Evolutionary conservation across 2,329 filamentous ascomycete genomes (phyloP).

Genomic region (Dendryphion nanum): DNA sequence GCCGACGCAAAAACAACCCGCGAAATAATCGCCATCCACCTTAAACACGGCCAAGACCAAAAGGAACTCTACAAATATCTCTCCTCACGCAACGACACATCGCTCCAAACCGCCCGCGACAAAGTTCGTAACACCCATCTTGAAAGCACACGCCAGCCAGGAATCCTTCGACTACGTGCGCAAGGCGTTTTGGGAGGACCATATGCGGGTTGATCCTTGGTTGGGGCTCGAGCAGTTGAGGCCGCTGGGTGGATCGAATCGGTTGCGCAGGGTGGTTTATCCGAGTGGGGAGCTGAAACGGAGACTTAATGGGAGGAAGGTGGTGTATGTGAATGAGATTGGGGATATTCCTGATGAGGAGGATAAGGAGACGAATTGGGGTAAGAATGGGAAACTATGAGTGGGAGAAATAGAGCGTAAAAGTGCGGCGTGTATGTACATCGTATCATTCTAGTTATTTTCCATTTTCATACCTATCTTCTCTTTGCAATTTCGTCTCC

Average conservation of each 20-base stretch:
- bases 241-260: conserved; percentile 41
- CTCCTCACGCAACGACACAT: conserved; percentile 37
- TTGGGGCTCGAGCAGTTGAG: conserved; percentile 43
- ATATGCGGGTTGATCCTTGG: conserved; percentile 46
- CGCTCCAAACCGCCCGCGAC: conserved; percentile 42
- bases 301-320: conserved; percentile 40
- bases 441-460: no score
- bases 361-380: background rate
- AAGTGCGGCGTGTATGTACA: no score
- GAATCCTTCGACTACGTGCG: conserved; percentile 16
- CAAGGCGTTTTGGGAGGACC: conserved; percentile 17
- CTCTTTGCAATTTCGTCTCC: no score
- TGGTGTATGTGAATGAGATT: conserved; percentile 37
- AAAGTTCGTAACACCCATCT: conserved; percentile 42
- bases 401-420: no score
- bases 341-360: conserved; percentile 37
- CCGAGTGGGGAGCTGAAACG: conserved; percentile 35
- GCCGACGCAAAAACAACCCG: conserved; percentile 46
- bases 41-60: conserved; percentile 38
- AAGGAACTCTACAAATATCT: conserved; percentile 44
- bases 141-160: no score
- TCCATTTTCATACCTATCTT: no score
- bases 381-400: no score
- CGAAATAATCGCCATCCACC: conserved; percentile 45
- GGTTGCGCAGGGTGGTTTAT: conserved; percentile 41